phyloP scores from a whole-genome alignment of 2,329 filamentous ascomycete genomes.

The Septoria petroselini region DNA sequence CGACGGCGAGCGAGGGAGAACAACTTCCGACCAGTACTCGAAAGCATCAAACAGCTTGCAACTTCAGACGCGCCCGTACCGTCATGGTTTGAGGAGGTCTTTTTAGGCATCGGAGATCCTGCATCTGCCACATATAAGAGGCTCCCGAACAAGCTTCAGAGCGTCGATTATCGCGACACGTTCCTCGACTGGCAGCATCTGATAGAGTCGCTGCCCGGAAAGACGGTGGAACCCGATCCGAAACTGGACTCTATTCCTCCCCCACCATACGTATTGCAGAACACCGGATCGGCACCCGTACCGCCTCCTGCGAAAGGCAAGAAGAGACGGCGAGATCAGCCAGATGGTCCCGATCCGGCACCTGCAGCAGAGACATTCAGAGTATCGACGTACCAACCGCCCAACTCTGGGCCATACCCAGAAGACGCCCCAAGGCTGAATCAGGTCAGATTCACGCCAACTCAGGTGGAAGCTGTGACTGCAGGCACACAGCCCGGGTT shows the following conservation, averaged over 20 bases:
- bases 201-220: slow-evolving; percentile 82
- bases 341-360: slow-evolving; percentile 62
- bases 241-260: slow-evolving; percentile 70
- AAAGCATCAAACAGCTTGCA: slow-evolving; percentile 83
- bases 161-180: slow-evolving; percentile 87
- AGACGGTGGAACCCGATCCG: slow-evolving; percentile 74
- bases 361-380: slow-evolving; percentile 64
- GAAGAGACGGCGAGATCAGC: slow-evolving; percentile 77
- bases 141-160: slow-evolving; percentile 71
- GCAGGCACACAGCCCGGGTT: slow-evolving; percentile 93
- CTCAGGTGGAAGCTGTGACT: slow-evolving; percentile 87
- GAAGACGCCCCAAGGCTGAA: slow-evolving; percentile 80
- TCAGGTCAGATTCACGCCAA: slow-evolving; percentile 79
- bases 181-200: slow-evolving; percentile 96
- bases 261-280: slow-evolving; percentile 81
- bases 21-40: slow-evolving; percentile 91
- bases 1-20: slow-evolving; percentile 85
- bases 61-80: slow-evolving; percentile 82
- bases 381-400: slow-evolving; percentile 85
- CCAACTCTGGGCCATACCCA: slow-evolving; percentile 85
- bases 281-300: slow-evolving; percentile 43
- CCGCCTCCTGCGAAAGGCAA: slow-evolving; percentile 61
- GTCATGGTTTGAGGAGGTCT: slow-evolving; percentile 92
- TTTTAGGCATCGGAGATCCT: slow-evolving; percentile 94
- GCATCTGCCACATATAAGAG: slow-evolving; percentile 82